Percentiles rank a stretch among this genome's conserved stretches.
Conservation (phyloP, 1,139 yeast genomes). For the Blastobotrys indianensis region DNA sequence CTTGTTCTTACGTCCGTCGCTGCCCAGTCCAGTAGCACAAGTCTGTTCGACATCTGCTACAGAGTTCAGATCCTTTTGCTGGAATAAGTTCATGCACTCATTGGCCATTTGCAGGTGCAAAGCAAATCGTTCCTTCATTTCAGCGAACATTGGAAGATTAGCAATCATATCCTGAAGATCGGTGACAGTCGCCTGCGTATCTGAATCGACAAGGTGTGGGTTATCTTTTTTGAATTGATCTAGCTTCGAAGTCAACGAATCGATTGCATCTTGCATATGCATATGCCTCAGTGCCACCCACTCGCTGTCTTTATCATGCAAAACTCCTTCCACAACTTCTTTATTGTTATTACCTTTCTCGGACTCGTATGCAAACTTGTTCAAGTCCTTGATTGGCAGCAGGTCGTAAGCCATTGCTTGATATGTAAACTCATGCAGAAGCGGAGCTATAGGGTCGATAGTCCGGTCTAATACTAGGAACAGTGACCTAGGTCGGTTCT, state of each 20-base stretch:
- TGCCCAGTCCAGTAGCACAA: conserved; percentile 65
- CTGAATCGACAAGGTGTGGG: conserved; percentile 42
- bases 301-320: conserved; percentile 63
- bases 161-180: conserved; percentile 40
- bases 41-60: conserved; percentile 48
- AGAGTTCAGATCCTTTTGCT: conserved; percentile 27
- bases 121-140: conserved; percentile 35
- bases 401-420: conserved; percentile 90
- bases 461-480: conserved; percentile 77
- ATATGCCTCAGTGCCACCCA: conserved; percentile 71
- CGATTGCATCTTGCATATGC: conserved; percentile 74
- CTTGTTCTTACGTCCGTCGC: conserved; percentile 63
- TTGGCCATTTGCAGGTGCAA: conserved; percentile 37
- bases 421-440: conserved; percentile 87
- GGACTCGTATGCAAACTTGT: conserved; percentile 51
- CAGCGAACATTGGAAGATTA: conserved; percentile 37
- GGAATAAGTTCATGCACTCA: conserved; percentile 36
- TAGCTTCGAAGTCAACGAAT: conserved; percentile 53
- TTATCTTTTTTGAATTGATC: conserved; percentile 66
- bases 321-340: conserved; percentile 42
- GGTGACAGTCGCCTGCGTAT: conserved; percentile 30
- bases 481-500: conserved; percentile 59
- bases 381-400: conserved; percentile 41
- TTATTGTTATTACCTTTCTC: conserved; percentile 58
- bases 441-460: conserved; percentile 75